Evolutionary conservation across 2,329 filamentous ascomycete species (phyloP), one percentile per base, ranked within the genome.

Genomic region (Trichophyton mentagrophytes): DNA sequence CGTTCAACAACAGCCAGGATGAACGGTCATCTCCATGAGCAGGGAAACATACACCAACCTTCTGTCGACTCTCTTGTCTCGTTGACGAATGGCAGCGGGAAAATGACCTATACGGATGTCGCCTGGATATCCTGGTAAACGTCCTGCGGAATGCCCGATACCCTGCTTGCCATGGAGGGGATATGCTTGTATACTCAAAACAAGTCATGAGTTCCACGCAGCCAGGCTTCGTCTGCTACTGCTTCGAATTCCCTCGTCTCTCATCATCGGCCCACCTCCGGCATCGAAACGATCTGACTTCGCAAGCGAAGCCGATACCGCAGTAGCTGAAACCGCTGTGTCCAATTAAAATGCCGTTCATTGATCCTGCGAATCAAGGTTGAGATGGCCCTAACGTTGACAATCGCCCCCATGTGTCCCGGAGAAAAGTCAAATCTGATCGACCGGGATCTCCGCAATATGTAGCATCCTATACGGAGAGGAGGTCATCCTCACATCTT

Each of bases 351-450:
- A 25, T 27, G 7, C 13, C 22, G 9, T 38, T 13, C 3, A n/a
- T n/a, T 30, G 6, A 30, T 27, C 13, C 22, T 27, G n/a, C 49
- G 27, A 53, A 53, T 25, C 49, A 53, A 53, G 49, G 49, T 53
- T 53, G 49, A 30, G 49, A 27, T 53, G 49, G 49, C 49, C 49
- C 22, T 53, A 27, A 53, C 49, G 49, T 30, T 33, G 27, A 53
- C 22, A 11, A 47, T 47, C 20, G 20, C 17, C 44, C 49, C 20
- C 49, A 53, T 53, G 49, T 53, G 49, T 53, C 27, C 49, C 49
- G 49, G 49, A 53, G 25, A 30, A 53, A 53, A 53, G 49, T 53
- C 49, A 53, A 53, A 53, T 17, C 49, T 53, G 49, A 53, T 53
- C 49, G 9, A 53, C 49, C 49, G 49, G 49, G 49, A 53, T 53